phyloP scores from a whole-genome alignment of 768 basidiomycete species.

The Chalciporus chontae region DNA sequence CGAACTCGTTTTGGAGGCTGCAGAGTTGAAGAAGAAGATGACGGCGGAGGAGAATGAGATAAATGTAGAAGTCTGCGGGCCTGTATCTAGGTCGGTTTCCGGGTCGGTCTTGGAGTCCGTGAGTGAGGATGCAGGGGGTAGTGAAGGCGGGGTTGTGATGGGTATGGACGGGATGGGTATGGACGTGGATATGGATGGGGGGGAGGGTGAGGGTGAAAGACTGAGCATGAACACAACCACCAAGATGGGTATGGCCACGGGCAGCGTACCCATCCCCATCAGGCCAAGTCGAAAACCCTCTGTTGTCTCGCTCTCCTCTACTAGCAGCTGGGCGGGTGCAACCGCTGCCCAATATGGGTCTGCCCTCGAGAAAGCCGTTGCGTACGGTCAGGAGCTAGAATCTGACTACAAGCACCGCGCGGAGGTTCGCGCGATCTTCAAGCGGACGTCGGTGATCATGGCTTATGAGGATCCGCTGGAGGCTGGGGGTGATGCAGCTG shows the following conservation, averaged over 20 bases:
- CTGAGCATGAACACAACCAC: conserved; percentile 10
- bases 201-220: conserved; percentile 31
- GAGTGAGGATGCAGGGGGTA: conserved; percentile 34
- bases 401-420: conserved; percentile 64
- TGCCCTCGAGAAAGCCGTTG: conserved; percentile 61
- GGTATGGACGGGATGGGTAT: conserved; percentile 47
- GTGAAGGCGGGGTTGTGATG: conserved; percentile 42
- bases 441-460: conserved; percentile 74
- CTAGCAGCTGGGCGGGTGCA: conserved; percentile 21
- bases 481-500: conserved; percentile 61
- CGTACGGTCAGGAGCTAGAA: conserved; percentile 71
- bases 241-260: conserved; percentile 10
- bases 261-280: conserved; percentile 28
- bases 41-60: conserved; percentile 37
- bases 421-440: conserved; percentile 63
- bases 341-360: conserved; percentile 46
- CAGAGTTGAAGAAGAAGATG: conserved; percentile 64
- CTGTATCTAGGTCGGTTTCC: conserved; percentile 23
- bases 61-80: conserved; percentile 26
- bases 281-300: conserved; percentile 30
- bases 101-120: conserved; percentile 26
- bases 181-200: conserved; percentile 44
- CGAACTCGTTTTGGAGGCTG: conserved; percentile 71
- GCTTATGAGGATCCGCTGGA: conserved; percentile 74
- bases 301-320: conserved; percentile 26